Conservation (phyloP, 176 grass and related monocot species). For the Avena sativa region DNA sequence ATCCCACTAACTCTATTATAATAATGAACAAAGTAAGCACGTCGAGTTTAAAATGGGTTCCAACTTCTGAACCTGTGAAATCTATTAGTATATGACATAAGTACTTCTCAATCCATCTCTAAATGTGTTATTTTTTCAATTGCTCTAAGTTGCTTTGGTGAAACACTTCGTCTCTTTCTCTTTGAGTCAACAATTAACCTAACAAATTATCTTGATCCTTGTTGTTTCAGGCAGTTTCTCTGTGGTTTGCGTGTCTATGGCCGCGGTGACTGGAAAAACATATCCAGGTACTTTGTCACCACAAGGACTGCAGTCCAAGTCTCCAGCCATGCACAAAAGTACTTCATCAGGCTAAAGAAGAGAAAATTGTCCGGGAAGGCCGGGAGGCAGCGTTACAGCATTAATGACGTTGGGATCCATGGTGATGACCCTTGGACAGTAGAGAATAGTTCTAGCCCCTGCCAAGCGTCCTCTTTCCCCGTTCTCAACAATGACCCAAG, state of each 20-base stretch:
- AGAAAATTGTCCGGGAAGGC: too few relatives aligned
- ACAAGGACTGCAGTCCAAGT: neutral
- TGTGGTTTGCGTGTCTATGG: neutral
- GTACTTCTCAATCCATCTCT: neutral
- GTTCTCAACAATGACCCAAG: too few relatives aligned
- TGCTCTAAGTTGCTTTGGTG: neutral
- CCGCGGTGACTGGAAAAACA: slow-evolving; percentile 22
- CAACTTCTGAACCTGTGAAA: neutral
- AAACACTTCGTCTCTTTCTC: neutral
- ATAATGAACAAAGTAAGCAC: neutral
- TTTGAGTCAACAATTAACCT: neutral
- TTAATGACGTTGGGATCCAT: too few relatives aligned
- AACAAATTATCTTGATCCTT: neutral
- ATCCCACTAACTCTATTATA: too few relatives aligned
- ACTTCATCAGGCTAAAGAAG: neutral
- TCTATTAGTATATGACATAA: neutral
- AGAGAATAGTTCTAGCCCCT: too few relatives aligned
- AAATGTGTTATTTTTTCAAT: neutral
- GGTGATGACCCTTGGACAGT: too few relatives aligned
- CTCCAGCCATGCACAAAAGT: slow-evolving; percentile 41
- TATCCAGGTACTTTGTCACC: slow-evolving; percentile 4
- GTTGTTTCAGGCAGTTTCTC: neutral
- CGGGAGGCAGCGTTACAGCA: too few relatives aligned
- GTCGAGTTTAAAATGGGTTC: neutral
- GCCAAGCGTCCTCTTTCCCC: too few relatives aligned